Percentiles rank a stretch among this genome's conserved stretches.
These are phyloP conservation scores for Globisporangium nagaii DNA, from an alignment of 352 stramenopile species.

Conservation along the genomic window DNA sequence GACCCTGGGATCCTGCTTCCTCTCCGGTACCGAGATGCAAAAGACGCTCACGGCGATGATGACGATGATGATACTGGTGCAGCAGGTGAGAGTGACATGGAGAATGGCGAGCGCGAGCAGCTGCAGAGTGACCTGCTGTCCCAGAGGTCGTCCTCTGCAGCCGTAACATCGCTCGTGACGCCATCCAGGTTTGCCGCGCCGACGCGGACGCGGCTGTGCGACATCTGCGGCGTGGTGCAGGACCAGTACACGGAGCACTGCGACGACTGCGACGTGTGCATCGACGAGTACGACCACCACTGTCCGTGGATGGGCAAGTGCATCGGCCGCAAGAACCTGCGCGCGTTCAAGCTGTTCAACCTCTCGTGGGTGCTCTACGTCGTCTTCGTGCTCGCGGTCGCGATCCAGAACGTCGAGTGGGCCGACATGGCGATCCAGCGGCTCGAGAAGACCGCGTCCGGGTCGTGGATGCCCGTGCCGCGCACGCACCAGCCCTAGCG, in stretches of 20 bases:
- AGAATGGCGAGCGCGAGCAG: not conserved
- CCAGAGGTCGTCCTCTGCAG: not conserved
- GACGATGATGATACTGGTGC: not conserved
- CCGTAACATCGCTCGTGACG: not conserved
- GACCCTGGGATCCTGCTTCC: slow-evolving; percentile 66
- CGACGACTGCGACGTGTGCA: slow-evolving; percentile 91
- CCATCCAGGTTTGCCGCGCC: not conserved
- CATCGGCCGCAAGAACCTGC: slow-evolving; percentile 90
- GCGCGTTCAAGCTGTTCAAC: slow-evolving; percentile 89
- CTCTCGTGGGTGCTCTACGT: slow-evolving; percentile 77
- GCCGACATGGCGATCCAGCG: slow-evolving; percentile 25
- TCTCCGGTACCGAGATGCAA: slow-evolving; percentile 14
- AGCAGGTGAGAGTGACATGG: too few relatives aligned
- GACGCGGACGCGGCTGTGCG: slow-evolving; percentile 30
- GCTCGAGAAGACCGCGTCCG: slow-evolving; percentile 25
- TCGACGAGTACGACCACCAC: slow-evolving; percentile 88
- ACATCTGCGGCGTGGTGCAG: slow-evolving; percentile 65
- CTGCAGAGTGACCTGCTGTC: slow-evolving; percentile 1
- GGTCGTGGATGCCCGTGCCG: slow-evolving; percentile 14
- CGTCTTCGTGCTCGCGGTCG: slow-evolving; percentile 65
- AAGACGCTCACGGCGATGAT: slow-evolving; percentile 19
- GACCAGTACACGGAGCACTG: slow-evolving; percentile 81
- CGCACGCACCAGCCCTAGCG: not conserved
- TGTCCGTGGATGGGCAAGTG: slow-evolving; percentile 94
- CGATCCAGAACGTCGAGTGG: slow-evolving; percentile 56